Evolutionary conservation across 495 filamentous ascomycete species (phyloP).

Genomic region (Penicillium antarcticum): DNA sequence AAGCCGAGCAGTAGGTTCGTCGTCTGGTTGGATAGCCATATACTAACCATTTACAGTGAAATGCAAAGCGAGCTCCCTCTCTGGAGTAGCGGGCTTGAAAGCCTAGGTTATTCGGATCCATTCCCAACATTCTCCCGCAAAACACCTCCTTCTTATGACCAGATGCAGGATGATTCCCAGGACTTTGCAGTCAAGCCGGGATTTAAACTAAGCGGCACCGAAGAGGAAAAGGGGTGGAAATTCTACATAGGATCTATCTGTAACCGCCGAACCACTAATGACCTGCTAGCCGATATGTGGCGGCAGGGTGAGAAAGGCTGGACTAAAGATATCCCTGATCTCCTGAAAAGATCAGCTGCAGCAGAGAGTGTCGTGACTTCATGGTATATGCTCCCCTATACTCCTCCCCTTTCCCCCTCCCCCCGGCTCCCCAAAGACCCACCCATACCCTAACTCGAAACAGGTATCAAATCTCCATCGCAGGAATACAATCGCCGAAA

Average conservation of each 20-base stretch:
- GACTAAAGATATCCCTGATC: conserved; percentile 12
- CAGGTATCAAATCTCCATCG: conserved; percentile 18
- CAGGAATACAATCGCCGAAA: conserved; percentile 2
- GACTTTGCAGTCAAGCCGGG: neutral
- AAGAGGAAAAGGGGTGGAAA: conserved; percentile 24
- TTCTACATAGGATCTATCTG: conserved; percentile 26
- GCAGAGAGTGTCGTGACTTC: conserved; percentile 16
- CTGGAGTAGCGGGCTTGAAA: conserved; percentile 26
- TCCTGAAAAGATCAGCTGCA: conserved; percentile 10
- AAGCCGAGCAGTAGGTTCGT: conserved; percentile 24
- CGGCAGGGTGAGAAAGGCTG: conserved; percentile 19
- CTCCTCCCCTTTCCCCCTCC: neutral
- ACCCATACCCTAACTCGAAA: neutral
- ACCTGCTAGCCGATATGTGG: conserved; percentile 25
- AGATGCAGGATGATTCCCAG: conserved; percentile 9
- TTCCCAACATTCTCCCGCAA: conserved; percentile 17
- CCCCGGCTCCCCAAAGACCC: neutral
- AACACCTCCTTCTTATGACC: conserved; percentile 8
- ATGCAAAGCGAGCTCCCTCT: conserved; percentile 25
- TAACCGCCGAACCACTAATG: conserved; percentile 26
- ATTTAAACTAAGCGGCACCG: conserved; percentile 7
- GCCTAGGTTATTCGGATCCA: conserved; percentile 16
- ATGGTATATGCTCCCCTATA: conserved; percentile 11
- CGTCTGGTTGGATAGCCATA: neutral
- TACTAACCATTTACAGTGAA: conserved; percentile 15